phyloP scores from a whole-genome alignment of 176 grass and related monocot species.

The Rhynchospora tenuis region DNA sequence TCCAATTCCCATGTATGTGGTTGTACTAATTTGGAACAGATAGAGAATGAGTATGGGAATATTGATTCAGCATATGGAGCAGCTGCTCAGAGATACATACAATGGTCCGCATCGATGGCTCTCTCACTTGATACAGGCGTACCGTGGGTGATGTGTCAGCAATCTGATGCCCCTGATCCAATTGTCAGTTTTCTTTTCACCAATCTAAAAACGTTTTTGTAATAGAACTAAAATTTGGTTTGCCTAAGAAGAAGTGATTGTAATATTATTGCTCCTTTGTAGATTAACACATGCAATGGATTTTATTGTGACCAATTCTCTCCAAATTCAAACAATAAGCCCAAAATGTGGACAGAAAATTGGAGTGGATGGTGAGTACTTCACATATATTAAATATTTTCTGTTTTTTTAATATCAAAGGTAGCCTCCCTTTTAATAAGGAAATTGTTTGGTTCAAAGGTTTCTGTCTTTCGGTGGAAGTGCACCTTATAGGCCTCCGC shows the following conservation, averaged over 20 bases:
- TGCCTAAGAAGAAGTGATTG: neutral
- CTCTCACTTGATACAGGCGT: constrained; percentile 86
- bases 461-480: constrained; percentile 85
- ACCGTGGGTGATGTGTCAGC: constrained; percentile 99
- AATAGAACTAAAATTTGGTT: neutral
- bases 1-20: neutral
- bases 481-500: constrained; percentile 72
- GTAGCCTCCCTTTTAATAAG: neutral
- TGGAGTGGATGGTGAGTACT: constrained; percentile 70
- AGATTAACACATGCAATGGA: constrained; percentile 99
- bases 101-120: constrained; percentile 95
- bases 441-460: constrained; percentile 22
- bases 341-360: constrained; percentile 95
- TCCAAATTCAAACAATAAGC: constrained; percentile 68
- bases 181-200: constrained; percentile 36
- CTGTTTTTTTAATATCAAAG: neutral
- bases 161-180: constrained; percentile 76
- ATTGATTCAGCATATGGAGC: constrained; percentile 49
- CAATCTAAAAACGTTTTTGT: neutral
- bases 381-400: neutral
- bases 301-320: constrained; percentile 97
- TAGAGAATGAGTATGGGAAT: constrained; percentile 98
- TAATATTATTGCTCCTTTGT: neutral
- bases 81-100: constrained; percentile 62
- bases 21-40: constrained; percentile 18